A percentile compares a stretch with the other conserved stretches of the same genome.
Conservation (phyloP, 2,329 filamentous ascomycete genomes). For the Hypoxylon sp. region DNA sequence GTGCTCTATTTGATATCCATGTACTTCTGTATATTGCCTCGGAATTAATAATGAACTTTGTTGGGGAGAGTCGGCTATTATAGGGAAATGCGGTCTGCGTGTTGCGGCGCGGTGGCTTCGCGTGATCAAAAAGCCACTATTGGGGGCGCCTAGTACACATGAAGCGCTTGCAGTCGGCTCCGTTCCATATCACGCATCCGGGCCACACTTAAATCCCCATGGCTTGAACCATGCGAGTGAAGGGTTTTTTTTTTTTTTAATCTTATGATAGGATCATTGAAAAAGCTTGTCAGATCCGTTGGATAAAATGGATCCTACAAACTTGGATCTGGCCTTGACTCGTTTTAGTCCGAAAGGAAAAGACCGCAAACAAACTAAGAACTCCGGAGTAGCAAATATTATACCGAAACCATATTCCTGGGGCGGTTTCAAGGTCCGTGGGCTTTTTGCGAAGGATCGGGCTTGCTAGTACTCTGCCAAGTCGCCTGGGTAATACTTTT, state of each 20-base stretch:
- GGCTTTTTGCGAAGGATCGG: constrained; percentile 7
- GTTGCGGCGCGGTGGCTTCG: constrained; percentile 31
- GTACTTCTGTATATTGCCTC: constrained; percentile 25
- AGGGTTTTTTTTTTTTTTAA: not conserved
- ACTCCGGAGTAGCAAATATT: not conserved
- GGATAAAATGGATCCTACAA: constrained; percentile 6
- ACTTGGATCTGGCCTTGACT: not conserved
- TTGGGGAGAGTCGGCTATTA: constrained; percentile 18
- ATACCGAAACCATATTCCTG: constrained; percentile 3
- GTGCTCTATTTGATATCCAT: constrained; percentile 2
- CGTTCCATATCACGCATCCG: constrained; percentile 17
- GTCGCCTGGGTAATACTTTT: constrained; percentile 18
- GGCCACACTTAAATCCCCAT: constrained; percentile 13
- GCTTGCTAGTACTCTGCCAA: constrained; percentile 24
- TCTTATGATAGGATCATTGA: constrained; percentile 14
- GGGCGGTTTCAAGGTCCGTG: constrained; percentile 17
- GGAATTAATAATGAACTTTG: not conserved
- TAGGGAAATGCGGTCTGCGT: constrained; percentile 10
- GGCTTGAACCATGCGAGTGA: constrained; percentile 19
- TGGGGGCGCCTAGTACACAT: constrained; percentile 8
- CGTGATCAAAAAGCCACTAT: constrained; percentile 25
- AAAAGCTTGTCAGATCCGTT: constrained; percentile 15
- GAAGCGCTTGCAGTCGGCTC: constrained; percentile 43
- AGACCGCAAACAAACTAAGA: constrained; percentile 13
- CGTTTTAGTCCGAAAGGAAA: constrained; percentile 2